A percentile compares a stretch with the other conserved stretches of the same genome.
Conservation (phyloP, 495 filamentous ascomycete species). For the Lindgomyces ingoldianus region DNA sequence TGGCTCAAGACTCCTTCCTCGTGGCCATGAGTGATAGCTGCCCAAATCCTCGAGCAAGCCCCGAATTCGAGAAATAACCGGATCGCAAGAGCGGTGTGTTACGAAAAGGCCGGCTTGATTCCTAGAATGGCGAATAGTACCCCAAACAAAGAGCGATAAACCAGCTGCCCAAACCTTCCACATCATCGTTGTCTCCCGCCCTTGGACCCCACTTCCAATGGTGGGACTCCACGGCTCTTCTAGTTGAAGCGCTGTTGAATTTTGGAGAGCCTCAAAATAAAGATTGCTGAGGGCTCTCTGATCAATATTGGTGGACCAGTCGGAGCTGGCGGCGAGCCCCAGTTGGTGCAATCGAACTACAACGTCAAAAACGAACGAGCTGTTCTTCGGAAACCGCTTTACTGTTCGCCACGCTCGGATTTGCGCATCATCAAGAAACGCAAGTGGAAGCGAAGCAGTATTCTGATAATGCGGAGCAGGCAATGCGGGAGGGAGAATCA, state of each 20-base stretch:
- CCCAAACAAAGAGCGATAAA: constrained; percentile 24
- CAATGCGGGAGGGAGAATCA: constrained; percentile 20
- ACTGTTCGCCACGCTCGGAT: constrained; percentile 33
- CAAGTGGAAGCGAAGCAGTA: constrained; percentile 13
- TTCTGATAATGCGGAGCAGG: constrained; percentile 10
- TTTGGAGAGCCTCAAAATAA: constrained; percentile 31
- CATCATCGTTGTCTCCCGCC: constrained; percentile 20
- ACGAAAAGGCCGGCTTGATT: not conserved
- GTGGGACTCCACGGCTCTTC: constrained; percentile 29
- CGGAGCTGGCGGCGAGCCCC: constrained; percentile 13
- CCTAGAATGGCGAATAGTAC: constrained; percentile 20
- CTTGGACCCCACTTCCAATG: not conserved
- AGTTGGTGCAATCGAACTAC: constrained; percentile 27
- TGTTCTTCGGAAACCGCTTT: constrained; percentile 32
- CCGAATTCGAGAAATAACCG: constrained; percentile 11
- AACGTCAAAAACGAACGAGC: constrained; percentile 28
- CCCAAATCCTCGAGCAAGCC: constrained; percentile 10
- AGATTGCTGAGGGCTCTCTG: constrained; percentile 25
- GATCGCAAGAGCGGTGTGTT: not conserved
- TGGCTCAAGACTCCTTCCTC: constrained; percentile 23
- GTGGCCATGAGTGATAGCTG: constrained; percentile 21
- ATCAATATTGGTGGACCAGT: constrained; percentile 24
- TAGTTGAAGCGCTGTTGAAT: not conserved
- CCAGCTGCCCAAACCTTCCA: constrained; percentile 23
- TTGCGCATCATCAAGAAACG: constrained; percentile 30